phyloP scores from a whole-genome alignment of 352 stramenopile genomes.

The Globisporangium radiosum region DNA sequence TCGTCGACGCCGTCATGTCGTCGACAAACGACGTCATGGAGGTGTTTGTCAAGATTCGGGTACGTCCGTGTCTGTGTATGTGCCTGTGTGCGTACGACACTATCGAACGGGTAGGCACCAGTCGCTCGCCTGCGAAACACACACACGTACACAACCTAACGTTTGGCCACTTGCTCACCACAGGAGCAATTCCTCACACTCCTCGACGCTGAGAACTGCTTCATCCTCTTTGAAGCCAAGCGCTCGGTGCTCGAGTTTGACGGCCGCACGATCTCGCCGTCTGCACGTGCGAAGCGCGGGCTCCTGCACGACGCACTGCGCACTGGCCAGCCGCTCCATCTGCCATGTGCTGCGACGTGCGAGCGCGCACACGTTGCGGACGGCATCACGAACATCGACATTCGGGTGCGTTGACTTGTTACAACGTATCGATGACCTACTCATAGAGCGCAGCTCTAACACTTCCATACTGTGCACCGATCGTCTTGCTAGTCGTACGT shows the following conservation, averaged over 20 bases:
- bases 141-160: not conserved
- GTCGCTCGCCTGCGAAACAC: not conserved
- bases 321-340: slow-evolving; percentile 34
- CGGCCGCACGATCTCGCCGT: slow-evolving; percentile 40
- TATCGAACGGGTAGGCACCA: too few species aligned
- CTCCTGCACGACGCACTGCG: slow-evolving; percentile 18
- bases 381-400: slow-evolving; percentile 26
- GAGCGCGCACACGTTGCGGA: slow-evolving; percentile 16
- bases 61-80: not conserved
- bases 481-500: slow-evolving; percentile 36
- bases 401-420: slow-evolving; percentile 24
- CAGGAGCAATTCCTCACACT: slow-evolving; percentile 54
- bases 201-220: slow-evolving; percentile 54
- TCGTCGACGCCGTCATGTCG: slow-evolving; percentile 39
- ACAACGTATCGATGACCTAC: not conserved
- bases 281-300: slow-evolving; percentile 19
- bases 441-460: too few species aligned
- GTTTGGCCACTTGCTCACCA: too few species aligned
- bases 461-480: too few species aligned
- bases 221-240: slow-evolving; percentile 52
- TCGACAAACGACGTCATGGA: slow-evolving; percentile 42
- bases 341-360: slow-evolving; percentile 16
- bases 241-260: slow-evolving; percentile 53
- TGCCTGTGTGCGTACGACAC: not conserved
- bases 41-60: slow-evolving; percentile 43